Percentiles rank a stretch among this genome's conserved stretches.
Conservation (phyloP, 495 filamentous ascomycete species). For the Aspergillus indologenus region DNA sequence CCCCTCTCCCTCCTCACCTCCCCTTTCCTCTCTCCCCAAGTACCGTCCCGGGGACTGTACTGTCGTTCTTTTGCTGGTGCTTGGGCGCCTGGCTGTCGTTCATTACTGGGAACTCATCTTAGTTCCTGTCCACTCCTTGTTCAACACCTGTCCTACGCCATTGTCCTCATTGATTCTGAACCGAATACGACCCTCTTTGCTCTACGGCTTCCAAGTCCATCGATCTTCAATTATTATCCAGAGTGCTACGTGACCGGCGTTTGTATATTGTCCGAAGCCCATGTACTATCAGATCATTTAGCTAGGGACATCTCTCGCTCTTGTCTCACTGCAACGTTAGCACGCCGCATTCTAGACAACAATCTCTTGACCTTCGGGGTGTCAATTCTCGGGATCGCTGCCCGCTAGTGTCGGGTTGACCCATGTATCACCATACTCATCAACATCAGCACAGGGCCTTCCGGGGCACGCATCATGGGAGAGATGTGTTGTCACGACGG, state of each 20-base stretch:
- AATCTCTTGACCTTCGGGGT: background rate
- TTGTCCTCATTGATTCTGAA: conserved; percentile 9
- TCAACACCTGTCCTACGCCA: conserved; percentile 2
- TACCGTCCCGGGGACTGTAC: conserved; percentile 2
- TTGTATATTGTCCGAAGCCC: background rate
- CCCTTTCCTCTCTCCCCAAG: conserved; percentile 13
- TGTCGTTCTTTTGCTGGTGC: conserved; percentile 23
- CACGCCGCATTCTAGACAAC: background rate
- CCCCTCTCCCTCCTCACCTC: conserved; percentile 9
- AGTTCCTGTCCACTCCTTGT: conserved; percentile 35
- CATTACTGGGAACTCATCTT: conserved; percentile 25
- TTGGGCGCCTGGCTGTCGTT: conserved; percentile 32
- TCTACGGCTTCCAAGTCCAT: background rate
- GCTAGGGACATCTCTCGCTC: background rate
- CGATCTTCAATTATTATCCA: background rate
- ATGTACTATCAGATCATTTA: background rate
- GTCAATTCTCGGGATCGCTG: background rate
- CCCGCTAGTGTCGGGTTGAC: conserved; percentile 10
- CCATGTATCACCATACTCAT: conserved; percentile 30
- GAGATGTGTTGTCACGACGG: conserved; percentile 21
- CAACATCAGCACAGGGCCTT: conserved; percentile 20
- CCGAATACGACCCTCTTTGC: background rate
- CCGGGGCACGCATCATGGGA: conserved; percentile 28
- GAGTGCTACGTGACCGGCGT: background rate
- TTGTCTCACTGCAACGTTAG: background rate